Evolutionary conservation across 2,329 filamentous ascomycete species (phyloP).

Genomic region (Aspergillus awamori): DNA sequence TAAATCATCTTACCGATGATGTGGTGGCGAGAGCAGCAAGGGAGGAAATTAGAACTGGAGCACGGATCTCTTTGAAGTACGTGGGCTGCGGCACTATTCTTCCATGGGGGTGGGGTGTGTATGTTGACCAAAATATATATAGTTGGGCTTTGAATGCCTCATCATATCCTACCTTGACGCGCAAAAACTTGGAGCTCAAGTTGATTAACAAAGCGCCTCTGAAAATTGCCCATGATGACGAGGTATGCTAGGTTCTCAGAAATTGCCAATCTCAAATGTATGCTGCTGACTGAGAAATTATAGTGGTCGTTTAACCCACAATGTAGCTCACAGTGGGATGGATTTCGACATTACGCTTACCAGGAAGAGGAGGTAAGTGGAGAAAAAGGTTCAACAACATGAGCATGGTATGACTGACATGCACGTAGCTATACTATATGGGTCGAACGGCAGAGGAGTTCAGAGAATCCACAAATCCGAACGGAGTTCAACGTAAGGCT

Average conservation of each 20-base stretch:
- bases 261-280: too few relatives aligned
- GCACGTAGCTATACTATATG: too few relatives aligned
- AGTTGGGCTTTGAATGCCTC: background rate
- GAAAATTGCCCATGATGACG: background rate
- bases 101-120: too few relatives aligned
- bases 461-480: background rate
- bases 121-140: too few relatives aligned
- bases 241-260: too few relatives aligned
- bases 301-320: slow-evolving; percentile 11
- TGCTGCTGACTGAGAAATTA: too few relatives aligned
- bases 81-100: too few relatives aligned
- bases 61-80: slow-evolving; percentile 26
- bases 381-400: too few relatives aligned
- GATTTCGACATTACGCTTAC: slow-evolving; percentile 4
- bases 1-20: slow-evolving; percentile 56
- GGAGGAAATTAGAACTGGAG: slow-evolving; percentile 43
- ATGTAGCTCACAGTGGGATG: slow-evolving; percentile 10
- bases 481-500: too few relatives aligned
- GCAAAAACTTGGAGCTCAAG: background rate
- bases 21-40: slow-evolving; percentile 46
- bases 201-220: slow-evolving; percentile 4
- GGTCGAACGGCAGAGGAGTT: background rate
- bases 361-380: too few relatives aligned
- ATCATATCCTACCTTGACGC: background rate
- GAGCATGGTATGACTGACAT: too few relatives aligned